phyloP scores from a whole-genome alignment of 1,284 basidiomycete species.

The Athelia sp. region DNA sequence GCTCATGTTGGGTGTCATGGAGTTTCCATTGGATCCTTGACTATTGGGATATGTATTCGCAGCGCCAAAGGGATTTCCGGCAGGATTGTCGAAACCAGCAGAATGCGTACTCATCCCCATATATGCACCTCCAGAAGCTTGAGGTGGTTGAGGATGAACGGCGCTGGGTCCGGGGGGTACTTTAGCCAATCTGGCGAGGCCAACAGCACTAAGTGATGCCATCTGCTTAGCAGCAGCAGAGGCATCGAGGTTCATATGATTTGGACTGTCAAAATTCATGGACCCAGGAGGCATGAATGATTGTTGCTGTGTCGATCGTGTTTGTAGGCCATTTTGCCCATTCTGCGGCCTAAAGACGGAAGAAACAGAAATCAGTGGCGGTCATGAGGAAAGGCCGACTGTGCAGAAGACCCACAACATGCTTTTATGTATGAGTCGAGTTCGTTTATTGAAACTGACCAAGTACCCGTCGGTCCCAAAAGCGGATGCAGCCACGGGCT shows the following conservation, averaged over 20 bases:
- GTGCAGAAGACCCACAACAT: constrained; percentile 30
- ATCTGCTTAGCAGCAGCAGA: constrained; percentile 68
- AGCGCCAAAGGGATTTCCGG: constrained; percentile 24
- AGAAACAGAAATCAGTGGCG: constrained; percentile 2
- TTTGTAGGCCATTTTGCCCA: constrained; percentile 24
- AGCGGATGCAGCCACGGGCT: constrained; percentile 4
- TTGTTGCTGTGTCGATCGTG: constrained; percentile 9
- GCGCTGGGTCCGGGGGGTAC: constrained; percentile 33
- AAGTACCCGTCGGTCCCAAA: not conserved
- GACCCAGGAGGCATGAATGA: constrained; percentile 8
- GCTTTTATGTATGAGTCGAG: constrained; percentile 3
- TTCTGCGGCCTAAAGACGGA: constrained; percentile 24
- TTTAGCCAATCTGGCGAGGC: constrained; percentile 56
- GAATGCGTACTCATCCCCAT: constrained; percentile 40
- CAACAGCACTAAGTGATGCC: constrained; percentile 63
- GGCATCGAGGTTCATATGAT: constrained; percentile 42
- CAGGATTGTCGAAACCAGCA: constrained; percentile 21
- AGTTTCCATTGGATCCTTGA: constrained; percentile 32
- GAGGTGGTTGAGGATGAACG: constrained; percentile 10
- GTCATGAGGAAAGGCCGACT: not conserved
- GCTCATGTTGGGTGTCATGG: constrained; percentile 31
- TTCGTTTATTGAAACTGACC: constrained; percentile 1
- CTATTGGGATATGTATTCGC: constrained; percentile 27
- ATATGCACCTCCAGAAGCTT: constrained; percentile 48
- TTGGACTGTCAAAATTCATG: constrained; percentile 14